Percentiles rank a stretch among this genome's conserved stretches.
These are phyloP conservation scores for Globisporangium radiosum DNA, from an alignment of 352 stramenopile species.

Conservation along the genomic window DNA sequence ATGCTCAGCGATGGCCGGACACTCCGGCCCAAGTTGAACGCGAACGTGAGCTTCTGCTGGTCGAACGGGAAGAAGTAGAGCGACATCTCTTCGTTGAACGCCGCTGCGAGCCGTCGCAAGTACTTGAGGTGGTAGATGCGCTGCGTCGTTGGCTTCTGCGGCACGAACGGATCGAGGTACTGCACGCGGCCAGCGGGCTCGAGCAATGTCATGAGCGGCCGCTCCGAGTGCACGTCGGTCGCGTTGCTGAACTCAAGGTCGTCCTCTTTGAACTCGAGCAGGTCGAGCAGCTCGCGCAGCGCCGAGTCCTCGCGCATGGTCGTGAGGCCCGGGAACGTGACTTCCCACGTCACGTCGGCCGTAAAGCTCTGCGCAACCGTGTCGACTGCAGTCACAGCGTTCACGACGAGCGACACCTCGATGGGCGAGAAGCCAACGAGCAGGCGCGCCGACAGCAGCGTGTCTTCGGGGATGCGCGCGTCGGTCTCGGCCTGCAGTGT, in stretches of 20 bases:
- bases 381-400: constrained; percentile 20
- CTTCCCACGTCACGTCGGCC: constrained; percentile 25
- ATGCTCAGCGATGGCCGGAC: constrained; percentile 12
- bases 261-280: constrained; percentile 23
- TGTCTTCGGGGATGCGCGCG: neutral
- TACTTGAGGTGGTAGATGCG: constrained; percentile 17
- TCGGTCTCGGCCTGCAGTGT: neutral
- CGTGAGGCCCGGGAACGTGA: constrained; percentile 22
- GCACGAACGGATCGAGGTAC: constrained; percentile 10
- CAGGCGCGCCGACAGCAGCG: constrained; percentile 10
- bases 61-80: constrained; percentile 33
- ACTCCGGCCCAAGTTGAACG: constrained; percentile 19
- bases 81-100: constrained; percentile 34
- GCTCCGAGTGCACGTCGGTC: constrained; percentile 12
- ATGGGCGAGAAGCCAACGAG: constrained; percentile 19
- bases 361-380: constrained; percentile 22
- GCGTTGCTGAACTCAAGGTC: constrained; percentile 28
- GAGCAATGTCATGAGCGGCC: constrained; percentile 2
- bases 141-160: neutral
- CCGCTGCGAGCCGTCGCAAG: constrained; percentile 16
- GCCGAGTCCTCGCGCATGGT: constrained; percentile 23
- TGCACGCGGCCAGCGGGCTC: neutral
- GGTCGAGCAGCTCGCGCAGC: constrained; percentile 22
- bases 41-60: constrained; percentile 33
- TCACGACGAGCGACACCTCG: constrained; percentile 17